Base-by-base conservation (phyloP, 306 rosid genomes). In the Vicia sativa region DNA sequence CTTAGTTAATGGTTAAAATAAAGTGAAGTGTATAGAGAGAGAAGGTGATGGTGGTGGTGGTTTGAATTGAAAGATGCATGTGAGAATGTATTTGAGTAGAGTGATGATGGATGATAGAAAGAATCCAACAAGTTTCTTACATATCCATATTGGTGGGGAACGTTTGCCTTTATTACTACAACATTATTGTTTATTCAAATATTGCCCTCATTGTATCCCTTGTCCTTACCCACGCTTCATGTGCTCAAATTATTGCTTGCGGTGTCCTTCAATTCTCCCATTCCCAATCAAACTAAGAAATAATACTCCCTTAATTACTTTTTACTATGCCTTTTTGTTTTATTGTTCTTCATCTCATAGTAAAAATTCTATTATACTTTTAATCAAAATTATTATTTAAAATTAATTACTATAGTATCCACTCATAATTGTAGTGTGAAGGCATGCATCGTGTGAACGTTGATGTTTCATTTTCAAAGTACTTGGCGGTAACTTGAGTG, bases 391-490 rank as follows among this genome's bases (percentile, higher is more conserved):
- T 25, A 2, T 25, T 25, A 1, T 31, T 31, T 31, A 31, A 6
- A 31, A 31, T 6, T 5, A 31, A 31, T 31, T 31, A 31, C 37
- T 31, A 31, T 31, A 31, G 59, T 18, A 16, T 3, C 53, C 46
- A 53, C 67, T 26, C 53, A 59, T 61, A 55, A 64, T 18, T 31
- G 57, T 60, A 53, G 72, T 57, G 67, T 44, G 72, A 66, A 60
- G 61, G 42, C 39, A 53, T 37, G 46, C 42, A 76, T 35, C 54
- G n/a, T 46, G 65, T 52, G 53, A 52, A 19, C 70, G 9, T 44
- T 54, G 54, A n/a, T 72, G 65, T 62, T 58, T 76, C 84, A 62
- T 62, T 73, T 81, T 81, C 70, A 80, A 80, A 52, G 41, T 60
- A 62, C 62, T 63, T 63, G 61, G 62, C 59, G 66, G 66, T 68